Percentiles rank a stretch among this genome's conserved stretches.
Conservation (phyloP, 2,329 filamentous ascomycete genomes). For the Diaporthe longicolla region DNA sequence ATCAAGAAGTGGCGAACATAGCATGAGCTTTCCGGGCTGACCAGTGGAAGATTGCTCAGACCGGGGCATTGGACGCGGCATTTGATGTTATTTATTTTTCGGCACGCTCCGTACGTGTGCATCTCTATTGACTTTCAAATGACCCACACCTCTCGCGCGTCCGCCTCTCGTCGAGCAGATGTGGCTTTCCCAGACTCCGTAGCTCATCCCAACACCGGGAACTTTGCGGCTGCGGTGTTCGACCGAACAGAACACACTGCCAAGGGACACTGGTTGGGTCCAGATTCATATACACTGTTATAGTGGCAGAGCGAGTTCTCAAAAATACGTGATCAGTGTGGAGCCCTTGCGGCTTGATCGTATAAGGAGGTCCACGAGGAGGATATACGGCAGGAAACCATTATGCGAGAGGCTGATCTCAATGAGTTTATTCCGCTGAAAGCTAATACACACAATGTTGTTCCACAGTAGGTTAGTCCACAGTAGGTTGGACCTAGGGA, state of each 20-base stretch:
- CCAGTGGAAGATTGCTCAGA: slow-evolving; percentile 11
- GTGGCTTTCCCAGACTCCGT: background rate
- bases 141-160: slow-evolving; percentile 20
- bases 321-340: no score
- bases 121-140: slow-evolving; percentile 7
- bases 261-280: background rate
- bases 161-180: background rate
- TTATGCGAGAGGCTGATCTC: no score
- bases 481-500: no score
- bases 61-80: slow-evolving; percentile 30
- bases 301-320: no score
- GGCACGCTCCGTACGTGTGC: slow-evolving; percentile 38
- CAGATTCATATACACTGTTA: no score
- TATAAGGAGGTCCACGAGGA: no score
- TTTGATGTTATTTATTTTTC: slow-evolving; percentile 33
- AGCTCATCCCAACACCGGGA: background rate
- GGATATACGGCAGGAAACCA: no score
- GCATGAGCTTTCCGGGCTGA: slow-evolving; percentile 30
- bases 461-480: no score
- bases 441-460: no score
- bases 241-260: background rate
- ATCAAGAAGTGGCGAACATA: slow-evolving; percentile 28
- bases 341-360: no score
- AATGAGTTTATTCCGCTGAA: no score
- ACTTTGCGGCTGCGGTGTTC: background rate